These are phyloP conservation scores for Graphilbum fragrans DNA, from an alignment of 2,329 filamentous ascomycete genomes.

Conservation along the genomic window DNA sequence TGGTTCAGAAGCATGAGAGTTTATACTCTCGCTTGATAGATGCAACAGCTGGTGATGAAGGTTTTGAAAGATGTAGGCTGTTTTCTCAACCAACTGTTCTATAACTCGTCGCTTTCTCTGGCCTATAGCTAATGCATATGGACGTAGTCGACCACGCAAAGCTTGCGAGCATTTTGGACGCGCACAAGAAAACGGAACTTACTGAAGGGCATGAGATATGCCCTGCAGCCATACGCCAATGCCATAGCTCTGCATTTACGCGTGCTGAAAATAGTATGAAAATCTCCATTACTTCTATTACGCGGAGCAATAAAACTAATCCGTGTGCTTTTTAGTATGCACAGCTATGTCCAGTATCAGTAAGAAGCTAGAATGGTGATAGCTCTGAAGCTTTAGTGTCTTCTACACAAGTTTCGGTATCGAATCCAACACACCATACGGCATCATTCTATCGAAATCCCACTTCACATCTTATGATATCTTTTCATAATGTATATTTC, in stretches of 20 bases:
- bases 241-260: neutral
- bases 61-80: neutral
- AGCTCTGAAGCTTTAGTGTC: too few species aligned
- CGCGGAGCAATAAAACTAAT: too few species aligned
- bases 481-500: too few species aligned
- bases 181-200: neutral
- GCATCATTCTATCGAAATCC: too few species aligned
- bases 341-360: too few species aligned
- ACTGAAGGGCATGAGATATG: neutral
- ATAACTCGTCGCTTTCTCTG: too few species aligned
- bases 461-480: too few species aligned
- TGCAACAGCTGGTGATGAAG: neutral
- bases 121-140: neutral
- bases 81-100: neutral
- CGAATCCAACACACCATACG: too few species aligned
- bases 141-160: neutral
- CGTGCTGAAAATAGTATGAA: conserved; percentile 3
- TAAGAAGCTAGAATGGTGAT: too few species aligned
- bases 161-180: neutral
- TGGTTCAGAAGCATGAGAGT: neutral
- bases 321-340: too few species aligned
- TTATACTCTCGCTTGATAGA: neutral
- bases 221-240: neutral
- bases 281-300: too few species aligned
- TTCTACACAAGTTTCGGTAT: too few species aligned